A percentile compares a stretch with the other conserved stretches of the same genome.
phyloP scores from a whole-genome alignment of 2,329 filamentous ascomycete genomes.

The Xylaria sp. region DNA sequence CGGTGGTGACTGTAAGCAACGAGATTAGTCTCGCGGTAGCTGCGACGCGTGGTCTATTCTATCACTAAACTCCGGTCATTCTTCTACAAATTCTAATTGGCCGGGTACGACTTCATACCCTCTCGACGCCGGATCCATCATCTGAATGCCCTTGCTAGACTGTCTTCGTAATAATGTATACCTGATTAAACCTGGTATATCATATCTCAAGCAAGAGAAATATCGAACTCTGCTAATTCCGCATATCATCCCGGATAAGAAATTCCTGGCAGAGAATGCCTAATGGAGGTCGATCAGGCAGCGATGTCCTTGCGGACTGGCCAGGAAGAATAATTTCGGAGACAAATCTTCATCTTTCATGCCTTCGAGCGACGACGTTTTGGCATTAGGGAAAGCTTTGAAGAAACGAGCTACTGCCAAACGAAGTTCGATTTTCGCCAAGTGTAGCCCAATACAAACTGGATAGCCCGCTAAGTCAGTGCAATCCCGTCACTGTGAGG shows the following conservation, averaged over 20 bases:
- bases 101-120: not conserved
- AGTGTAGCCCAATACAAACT: slow-evolving; percentile 64
- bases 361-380: slow-evolving; percentile 44
- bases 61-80: not conserved
- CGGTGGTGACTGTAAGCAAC: no score
- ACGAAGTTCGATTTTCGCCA: slow-evolving; percentile 65
- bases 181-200: not conserved
- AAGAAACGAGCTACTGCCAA: slow-evolving; percentile 63
- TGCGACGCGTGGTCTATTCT: not conserved
- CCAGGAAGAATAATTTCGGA: slow-evolving; percentile 46
- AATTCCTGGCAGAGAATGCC: not conserved
- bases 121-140: not conserved
- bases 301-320: slow-evolving; percentile 45
- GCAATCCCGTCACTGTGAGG: not conserved
- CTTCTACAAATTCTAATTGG: not conserved
- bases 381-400: slow-evolving; percentile 47
- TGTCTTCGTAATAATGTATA: not conserved
- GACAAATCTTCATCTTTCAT: slow-evolving; percentile 50
- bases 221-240: not conserved
- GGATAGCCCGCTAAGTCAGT: not conserved
- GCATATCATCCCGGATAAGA: not conserved
- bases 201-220: not conserved
- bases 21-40: no score
- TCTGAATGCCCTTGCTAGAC: not conserved
- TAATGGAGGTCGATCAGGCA: slow-evolving; percentile 45